phyloP scores from a whole-genome alignment of 2,329 filamentous ascomycete species.

The Sporothrix variecibatus region DNA sequence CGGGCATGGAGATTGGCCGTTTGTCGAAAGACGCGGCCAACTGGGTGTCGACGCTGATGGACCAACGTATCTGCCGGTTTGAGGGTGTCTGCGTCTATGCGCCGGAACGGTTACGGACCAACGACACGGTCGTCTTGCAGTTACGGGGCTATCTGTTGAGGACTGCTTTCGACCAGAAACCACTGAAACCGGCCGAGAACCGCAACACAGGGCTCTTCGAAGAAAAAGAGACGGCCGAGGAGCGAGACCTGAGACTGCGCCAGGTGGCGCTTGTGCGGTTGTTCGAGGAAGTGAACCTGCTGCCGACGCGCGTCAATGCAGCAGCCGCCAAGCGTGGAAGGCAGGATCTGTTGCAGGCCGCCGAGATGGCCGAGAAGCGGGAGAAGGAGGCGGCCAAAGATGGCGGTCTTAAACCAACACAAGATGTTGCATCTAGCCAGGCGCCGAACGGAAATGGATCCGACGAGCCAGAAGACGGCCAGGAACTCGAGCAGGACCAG shows the following conservation, averaged over 20 bases:
- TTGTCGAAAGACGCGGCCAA: conserved; percentile 82
- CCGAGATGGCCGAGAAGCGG: conserved; percentile 81
- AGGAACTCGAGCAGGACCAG: conserved; percentile 93
- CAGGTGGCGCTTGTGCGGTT: conserved; percentile 87
- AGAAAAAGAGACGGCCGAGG: conserved; percentile 80
- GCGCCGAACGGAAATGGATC: conserved; percentile 33
- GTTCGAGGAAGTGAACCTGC: conserved; percentile 83
- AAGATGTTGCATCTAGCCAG: conserved; percentile 5
- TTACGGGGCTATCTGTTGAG: conserved; percentile 74
- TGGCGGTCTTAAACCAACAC: not conserved
- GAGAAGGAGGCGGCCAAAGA: conserved; percentile 54
- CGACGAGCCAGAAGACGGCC: conserved; percentile 77
- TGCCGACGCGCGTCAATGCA: conserved; percentile 73
- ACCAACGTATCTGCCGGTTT: conserved; percentile 85
- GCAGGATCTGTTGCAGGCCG: conserved; percentile 82
- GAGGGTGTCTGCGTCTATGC: conserved; percentile 87
- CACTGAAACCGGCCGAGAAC: conserved; percentile 67
- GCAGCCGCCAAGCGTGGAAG: conserved; percentile 75
- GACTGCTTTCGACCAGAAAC: conserved; percentile 68
- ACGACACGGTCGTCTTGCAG: conserved; percentile 93
- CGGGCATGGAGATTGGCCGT: conserved; percentile 81
- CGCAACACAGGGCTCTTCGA: conserved; percentile 75
- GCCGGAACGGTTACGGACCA: conserved; percentile 80
- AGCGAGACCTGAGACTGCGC: conserved; percentile 77
- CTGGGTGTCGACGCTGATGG: conserved; percentile 90